A percentile compares a stretch with the other conserved stretches of the same genome.
phyloP scores from a whole-genome alignment of 2,329 filamentous ascomycete genomes.

The Ceratocystis cacaofunesta region DNA sequence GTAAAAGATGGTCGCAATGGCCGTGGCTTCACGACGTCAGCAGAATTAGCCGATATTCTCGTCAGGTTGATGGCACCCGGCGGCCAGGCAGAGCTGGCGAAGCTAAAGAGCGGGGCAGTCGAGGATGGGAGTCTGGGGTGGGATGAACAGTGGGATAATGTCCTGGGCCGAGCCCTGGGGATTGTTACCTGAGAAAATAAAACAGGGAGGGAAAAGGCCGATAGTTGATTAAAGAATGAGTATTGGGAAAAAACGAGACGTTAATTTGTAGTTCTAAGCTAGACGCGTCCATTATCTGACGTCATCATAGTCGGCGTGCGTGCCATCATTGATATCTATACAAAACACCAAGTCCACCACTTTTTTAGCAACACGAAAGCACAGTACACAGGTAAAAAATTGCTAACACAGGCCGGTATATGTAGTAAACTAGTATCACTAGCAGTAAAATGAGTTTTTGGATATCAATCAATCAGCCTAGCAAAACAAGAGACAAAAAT shows the following conservation, averaged over 20 bases:
- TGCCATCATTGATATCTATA: neutral
- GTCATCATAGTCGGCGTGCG: neutral
- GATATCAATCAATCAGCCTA: too few species aligned
- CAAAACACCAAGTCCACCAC: neutral
- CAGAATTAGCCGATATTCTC: conserved; percentile 50
- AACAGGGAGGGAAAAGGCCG: neutral
- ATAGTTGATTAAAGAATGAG: too few species aligned
- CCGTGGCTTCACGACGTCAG: conserved; percentile 60
- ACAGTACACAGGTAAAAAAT: neutral
- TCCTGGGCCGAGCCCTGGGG: conserved; percentile 59
- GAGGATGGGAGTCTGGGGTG: conserved; percentile 64
- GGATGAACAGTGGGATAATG: conserved; percentile 84
- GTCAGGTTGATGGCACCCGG: conserved; percentile 44
- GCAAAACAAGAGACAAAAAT: too few species aligned
- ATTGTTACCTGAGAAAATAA: conserved; percentile 21
- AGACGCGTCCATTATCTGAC: neutral
- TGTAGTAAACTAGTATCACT: too few species aligned
- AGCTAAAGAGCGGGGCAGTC: conserved; percentile 53
- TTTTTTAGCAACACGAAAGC: neutral
- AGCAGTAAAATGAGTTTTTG: too few species aligned
- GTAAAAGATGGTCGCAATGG: conserved; percentile 79
- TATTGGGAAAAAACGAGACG: neutral
- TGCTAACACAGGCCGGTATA: neutral
- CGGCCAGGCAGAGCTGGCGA: conserved; percentile 39
- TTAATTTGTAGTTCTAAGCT: neutral